Evolutionary conservation across 225 moss, liverwort and hornwort genomes (phyloP), one percentile per base, ranked within the genome.

Genomic region (Ulota crispa): DNA sequence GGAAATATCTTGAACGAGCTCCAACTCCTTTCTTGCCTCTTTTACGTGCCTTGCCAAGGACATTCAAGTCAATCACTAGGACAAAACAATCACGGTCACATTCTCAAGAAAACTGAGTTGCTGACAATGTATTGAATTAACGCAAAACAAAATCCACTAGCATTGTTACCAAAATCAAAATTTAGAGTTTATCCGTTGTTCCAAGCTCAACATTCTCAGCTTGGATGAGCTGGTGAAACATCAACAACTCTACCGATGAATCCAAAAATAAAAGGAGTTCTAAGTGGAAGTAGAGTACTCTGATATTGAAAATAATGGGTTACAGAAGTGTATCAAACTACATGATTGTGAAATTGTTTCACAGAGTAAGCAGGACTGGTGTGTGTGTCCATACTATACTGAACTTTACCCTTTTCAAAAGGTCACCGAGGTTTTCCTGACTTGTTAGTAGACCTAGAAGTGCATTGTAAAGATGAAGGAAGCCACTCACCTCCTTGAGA

Each of bases 1-100:
- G 80, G 41, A 84, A 96, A 83, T 86, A 90, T 79, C 90, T 89
- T 50, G 93, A 94, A 69, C 93, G 91, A 14, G 92, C 96, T 80
- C 65, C 79, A 13, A 94, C 62, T 71, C 96, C 94, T 86, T 88
- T 92, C 84, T 94, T 86, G 11, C 93, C 93, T 65, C 83, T 91
- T 82, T 83, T 84, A 57, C 0, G 76, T 75, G 93, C 96, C 96
- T 96, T 93, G 87, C 42, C 86, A 87, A 73, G 23, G 32, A 70
- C 53, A 80, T 77, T 80, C 10, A 82, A 88, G 24, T 86, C 75
- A 88, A 70, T 74, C 10, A 15, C 34, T 69, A 23, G 1, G 8
- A 1, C 2, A 65, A 2, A 78, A 0, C 0, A 78, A 59, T 26
- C 7, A 73, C 9, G 1, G 5, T 72, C 0, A 30, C 0, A 23